These are phyloP conservation scores for Aspergillus incahuasiensis DNA, from an alignment of 495 filamentous ascomycete genomes.

Conservation along the genomic window DNA sequence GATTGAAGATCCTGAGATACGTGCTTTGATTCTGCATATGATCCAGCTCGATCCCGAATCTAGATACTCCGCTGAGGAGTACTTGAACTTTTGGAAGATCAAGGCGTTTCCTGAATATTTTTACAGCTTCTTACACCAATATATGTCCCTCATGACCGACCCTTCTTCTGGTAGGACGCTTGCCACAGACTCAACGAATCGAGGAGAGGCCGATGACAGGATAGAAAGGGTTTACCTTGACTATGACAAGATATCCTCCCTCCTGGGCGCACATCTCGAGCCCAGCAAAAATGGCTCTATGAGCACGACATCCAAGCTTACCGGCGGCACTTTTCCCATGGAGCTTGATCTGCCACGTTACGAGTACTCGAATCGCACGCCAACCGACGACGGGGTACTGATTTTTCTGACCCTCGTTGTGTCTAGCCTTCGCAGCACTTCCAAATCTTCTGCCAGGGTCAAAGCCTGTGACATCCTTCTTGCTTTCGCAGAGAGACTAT, in stretches of 20 bases:
- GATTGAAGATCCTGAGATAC: slow-evolving; percentile 81
- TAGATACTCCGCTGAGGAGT: slow-evolving; percentile 90
- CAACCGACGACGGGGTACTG: slow-evolving; percentile 78
- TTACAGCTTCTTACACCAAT: slow-evolving; percentile 93
- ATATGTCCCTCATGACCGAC: slow-evolving; percentile 95
- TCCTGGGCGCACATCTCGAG: slow-evolving; percentile 54
- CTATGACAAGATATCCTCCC: slow-evolving; percentile 96
- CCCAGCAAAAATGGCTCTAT: slow-evolving; percentile 20
- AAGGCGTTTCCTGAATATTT: slow-evolving; percentile 96
- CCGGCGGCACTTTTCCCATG: slow-evolving; percentile 59
- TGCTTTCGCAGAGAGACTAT: slow-evolving; percentile 84
- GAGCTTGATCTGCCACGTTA: slow-evolving; percentile 84
- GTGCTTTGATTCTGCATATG: slow-evolving; percentile 90
- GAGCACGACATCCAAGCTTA: slow-evolving; percentile 24
- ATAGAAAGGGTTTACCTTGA: slow-evolving; percentile 90
- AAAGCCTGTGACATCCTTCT: slow-evolving; percentile 90
- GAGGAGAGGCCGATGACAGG: slow-evolving; percentile 82
- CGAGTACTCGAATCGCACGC: slow-evolving; percentile 51
- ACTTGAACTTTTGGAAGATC: slow-evolving; percentile 82
- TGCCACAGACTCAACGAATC: slow-evolving; percentile 57
- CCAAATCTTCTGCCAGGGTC: slow-evolving; percentile 77
- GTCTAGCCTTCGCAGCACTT: slow-evolving; percentile 82
- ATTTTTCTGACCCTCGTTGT: slow-evolving; percentile 88
- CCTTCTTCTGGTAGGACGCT: slow-evolving; percentile 71
- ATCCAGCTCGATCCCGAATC: slow-evolving; percentile 88